Conservation (phyloP, 192 early-diverging fungal genomes). For the Coemansia sp. region DNA sequence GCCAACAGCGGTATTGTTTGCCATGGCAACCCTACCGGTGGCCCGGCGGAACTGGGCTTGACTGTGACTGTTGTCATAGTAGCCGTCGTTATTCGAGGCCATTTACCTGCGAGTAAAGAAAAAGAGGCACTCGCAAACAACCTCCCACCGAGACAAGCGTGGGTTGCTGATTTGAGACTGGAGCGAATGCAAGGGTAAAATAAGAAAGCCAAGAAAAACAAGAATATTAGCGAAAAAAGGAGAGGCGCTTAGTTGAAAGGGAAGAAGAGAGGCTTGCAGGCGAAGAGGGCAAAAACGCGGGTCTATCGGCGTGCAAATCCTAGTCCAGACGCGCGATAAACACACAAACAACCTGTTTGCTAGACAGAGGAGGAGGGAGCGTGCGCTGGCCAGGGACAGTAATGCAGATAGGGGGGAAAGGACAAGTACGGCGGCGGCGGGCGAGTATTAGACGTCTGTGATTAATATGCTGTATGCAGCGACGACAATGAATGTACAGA, state of each 20-base stretch:
- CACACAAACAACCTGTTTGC: background rate
- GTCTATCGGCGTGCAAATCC: background rate
- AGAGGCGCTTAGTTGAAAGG: background rate
- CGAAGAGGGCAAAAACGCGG: slow-evolving; percentile 2
- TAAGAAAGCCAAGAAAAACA: background rate
- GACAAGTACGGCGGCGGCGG: background rate
- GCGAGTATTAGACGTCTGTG: background rate
- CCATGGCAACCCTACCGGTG: slow-evolving; percentile 36
- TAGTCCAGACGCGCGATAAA: background rate
- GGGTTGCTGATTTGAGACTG: background rate
- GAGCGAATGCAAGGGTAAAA: background rate
- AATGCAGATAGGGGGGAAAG: background rate
- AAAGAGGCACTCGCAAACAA: slow-evolving; percentile 1
- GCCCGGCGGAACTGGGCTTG: slow-evolving; percentile 35
- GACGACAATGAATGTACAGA: slow-evolving; percentile 6
- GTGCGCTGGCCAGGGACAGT: background rate
- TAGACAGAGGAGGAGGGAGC: background rate
- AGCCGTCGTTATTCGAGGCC: slow-evolving; percentile 22
- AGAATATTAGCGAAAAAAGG: slow-evolving; percentile 10
- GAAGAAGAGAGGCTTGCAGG: background rate
- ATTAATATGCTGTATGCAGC: slow-evolving; percentile 3
- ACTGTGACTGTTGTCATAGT: slow-evolving; percentile 27
- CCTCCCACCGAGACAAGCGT: background rate
- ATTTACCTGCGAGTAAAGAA: slow-evolving; percentile 5
- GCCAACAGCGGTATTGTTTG: background rate